Evolutionary conservation across 495 filamentous ascomycete genomes (phyloP), one percentile per base, ranked within the genome.

Genomic region (Neurospora sp.): DNA sequence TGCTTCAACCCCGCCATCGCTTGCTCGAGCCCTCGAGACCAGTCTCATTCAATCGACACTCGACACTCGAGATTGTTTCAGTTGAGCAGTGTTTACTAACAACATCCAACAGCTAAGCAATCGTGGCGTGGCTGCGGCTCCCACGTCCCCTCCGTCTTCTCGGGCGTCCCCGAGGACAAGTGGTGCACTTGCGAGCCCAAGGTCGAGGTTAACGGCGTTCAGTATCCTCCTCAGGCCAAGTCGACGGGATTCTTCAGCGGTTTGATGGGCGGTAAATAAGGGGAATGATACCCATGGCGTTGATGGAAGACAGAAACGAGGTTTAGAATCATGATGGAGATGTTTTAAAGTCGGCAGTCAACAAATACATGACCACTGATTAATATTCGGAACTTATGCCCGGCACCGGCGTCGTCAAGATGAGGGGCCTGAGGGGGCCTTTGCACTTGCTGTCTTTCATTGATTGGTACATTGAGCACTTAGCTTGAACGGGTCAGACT

Each of bases 51-150:
- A 38, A 12, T 71, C 49, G 6, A 66, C 38, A 38, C 37, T 18
- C 14, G 14, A 18, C 41, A 4, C 6, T 20, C 39, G 18, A 49
- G 3, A 62, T 35, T n/a, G 39, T 40, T 16, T 71, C 71, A 39
- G 20, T 49, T 11, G 44, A 49, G 0, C n/a, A 49, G 1, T 49
- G 5, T 27, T 60, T 27, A 31, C 11, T 31, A 37, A 38, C 20
- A 35, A 70, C 39, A 18, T 2, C 9, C 37, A n/a, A 73, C 71
- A 92, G 90, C 87, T 46, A 91, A 91, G 81, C 80, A 85, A 78
- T 82, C 88, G 70, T 92, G 90, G 90, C 88, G 85, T 79, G 90
- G 90, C 76, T 92, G 90, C 83, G 90, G 90, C 66, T 80, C 44
- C 76, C 90, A 92, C 76, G 84, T 92, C 71, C 86, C 90, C 35